Evolutionary conservation across 2,329 filamentous ascomycete species (phyloP).

Genomic region (Ceratocystiopsis brevicomis): DNA sequence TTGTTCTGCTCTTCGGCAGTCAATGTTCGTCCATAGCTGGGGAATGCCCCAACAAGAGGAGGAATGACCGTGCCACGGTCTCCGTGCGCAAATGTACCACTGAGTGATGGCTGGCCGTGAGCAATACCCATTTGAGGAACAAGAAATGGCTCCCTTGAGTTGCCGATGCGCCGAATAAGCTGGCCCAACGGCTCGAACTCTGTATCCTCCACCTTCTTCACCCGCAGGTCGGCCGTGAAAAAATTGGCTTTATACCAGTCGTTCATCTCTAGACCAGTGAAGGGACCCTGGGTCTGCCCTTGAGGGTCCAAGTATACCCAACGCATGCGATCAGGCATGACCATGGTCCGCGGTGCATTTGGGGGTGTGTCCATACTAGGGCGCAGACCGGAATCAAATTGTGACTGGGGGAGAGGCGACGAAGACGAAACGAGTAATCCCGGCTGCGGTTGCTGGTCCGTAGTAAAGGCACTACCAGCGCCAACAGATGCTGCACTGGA

Average conservation of each 20-base stretch:
- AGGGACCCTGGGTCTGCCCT: slow-evolving; percentile 80
- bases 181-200: slow-evolving; percentile 94
- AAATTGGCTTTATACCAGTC: slow-evolving; percentile 99
- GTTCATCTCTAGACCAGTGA: slow-evolving; percentile 95
- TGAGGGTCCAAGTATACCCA: slow-evolving; percentile 97
- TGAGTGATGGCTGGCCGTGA: slow-evolving; percentile 52
- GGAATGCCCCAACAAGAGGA: slow-evolving; percentile 83
- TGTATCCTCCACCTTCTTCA: slow-evolving; percentile 82
- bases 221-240: slow-evolving; percentile 83
- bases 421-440: slow-evolving; percentile 4
- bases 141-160: slow-evolving; percentile 90
- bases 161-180: slow-evolving; percentile 85
- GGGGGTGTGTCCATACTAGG: slow-evolving; percentile 26
- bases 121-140: slow-evolving; percentile 93
- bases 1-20: slow-evolving; percentile 98
- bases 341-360: slow-evolving; percentile 66
- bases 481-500: neutral
- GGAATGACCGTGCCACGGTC: slow-evolving; percentile 50
- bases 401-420: slow-evolving; percentile 2
- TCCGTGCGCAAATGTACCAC: slow-evolving; percentile 28
- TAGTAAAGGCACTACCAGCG: slow-evolving; percentile 1
- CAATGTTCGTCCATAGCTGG: slow-evolving; percentile 86
- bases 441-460: slow-evolving; percentile 13
- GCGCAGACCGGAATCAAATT: slow-evolving; percentile 19
- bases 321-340: slow-evolving; percentile 96